These are phyloP conservation scores for Phalaenopsis equestris DNA, from an alignment of 106 monocot species.

Conservation along the genomic window DNA sequence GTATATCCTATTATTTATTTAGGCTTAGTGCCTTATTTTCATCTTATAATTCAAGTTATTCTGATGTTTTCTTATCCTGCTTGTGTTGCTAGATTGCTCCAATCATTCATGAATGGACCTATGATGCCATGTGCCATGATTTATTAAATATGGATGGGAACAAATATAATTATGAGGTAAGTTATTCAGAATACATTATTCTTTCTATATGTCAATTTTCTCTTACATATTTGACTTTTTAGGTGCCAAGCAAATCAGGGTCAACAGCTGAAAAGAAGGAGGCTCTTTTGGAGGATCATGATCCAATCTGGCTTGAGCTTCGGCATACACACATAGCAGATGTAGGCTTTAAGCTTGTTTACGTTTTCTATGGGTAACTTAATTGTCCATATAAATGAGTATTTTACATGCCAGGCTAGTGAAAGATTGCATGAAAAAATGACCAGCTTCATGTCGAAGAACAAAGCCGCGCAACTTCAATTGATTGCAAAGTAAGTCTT, in stretches of 20 bases:
- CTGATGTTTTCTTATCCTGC: background rate
- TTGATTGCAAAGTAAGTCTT: constrained; percentile 34
- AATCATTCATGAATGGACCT: constrained; percentile 81
- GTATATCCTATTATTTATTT: constrained; percentile 14
- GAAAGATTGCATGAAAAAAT: constrained; percentile 73
- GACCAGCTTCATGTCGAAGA: constrained; percentile 53
- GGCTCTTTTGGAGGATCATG: constrained; percentile 65
- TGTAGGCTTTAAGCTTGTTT: constrained; percentile 30
- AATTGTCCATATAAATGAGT: constrained; percentile 2
- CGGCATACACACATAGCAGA: constrained; percentile 76
- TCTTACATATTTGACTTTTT: background rate
- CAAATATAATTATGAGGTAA: constrained; percentile 63
- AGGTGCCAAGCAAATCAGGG: constrained; percentile 47
- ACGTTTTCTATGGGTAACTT: background rate
- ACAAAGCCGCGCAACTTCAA: constrained; percentile 74
- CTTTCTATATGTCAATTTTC: background rate
- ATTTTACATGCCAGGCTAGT: constrained; percentile 41
- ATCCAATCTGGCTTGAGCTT: constrained; percentile 78
- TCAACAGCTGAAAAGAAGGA: constrained; percentile 42
- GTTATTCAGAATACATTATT: background rate
- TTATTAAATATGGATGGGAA: constrained; percentile 63
- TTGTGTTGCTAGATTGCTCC: constrained; percentile 53
- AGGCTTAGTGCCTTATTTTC: background rate
- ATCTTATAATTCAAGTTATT: background rate
- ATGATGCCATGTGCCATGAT: constrained; percentile 85